phyloP scores from a whole-genome alignment of 1,284 basidiomycete species.

The Rugosomyces carneus region DNA sequence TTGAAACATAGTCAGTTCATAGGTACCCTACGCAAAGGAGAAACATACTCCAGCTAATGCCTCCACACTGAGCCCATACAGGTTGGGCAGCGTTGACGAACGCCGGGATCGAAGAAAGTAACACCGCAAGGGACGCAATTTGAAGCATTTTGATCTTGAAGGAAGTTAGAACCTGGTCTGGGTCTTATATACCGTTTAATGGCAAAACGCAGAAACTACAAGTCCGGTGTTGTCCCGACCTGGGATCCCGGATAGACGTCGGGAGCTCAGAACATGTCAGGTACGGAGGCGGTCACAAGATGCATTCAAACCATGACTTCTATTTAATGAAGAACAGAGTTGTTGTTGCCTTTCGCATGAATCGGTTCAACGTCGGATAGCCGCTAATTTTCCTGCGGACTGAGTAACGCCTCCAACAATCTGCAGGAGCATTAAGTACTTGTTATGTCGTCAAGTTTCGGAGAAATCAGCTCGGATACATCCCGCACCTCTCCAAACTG shows the following conservation, averaged over 20 bases:
- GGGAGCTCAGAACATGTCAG: constrained; percentile 21
- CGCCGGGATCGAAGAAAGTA: constrained; percentile 40
- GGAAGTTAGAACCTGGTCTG: not conserved
- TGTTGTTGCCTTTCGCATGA: constrained; percentile 7
- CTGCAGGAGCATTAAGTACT: not conserved
- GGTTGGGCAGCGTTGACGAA: constrained; percentile 38
- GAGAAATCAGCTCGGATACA: constrained; percentile 4
- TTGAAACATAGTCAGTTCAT: constrained; percentile 17
- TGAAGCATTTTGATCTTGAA: constrained; percentile 37
- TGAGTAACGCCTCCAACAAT: not conserved
- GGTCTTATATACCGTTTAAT: constrained; percentile 11
- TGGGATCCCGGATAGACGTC: constrained; percentile 39
- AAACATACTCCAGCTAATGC: constrained; percentile 42
- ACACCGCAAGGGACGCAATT: constrained; percentile 39
- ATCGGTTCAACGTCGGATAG: constrained; percentile 26
- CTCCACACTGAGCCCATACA: constrained; percentile 46
- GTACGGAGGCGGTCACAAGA: constrained; percentile 20
- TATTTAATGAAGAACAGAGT: constrained; percentile 6
- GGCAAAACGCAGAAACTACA: constrained; percentile 17
- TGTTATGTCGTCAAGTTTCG: not conserved
- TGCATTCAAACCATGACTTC: constrained; percentile 17
- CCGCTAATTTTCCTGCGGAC: not conserved
- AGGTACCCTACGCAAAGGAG: not conserved
- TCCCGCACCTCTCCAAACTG: not conserved
- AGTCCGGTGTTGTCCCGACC: constrained; percentile 40